Conservation (phyloP, 441 rosid genomes). For the Arabidopsis lyrata region DNA sequence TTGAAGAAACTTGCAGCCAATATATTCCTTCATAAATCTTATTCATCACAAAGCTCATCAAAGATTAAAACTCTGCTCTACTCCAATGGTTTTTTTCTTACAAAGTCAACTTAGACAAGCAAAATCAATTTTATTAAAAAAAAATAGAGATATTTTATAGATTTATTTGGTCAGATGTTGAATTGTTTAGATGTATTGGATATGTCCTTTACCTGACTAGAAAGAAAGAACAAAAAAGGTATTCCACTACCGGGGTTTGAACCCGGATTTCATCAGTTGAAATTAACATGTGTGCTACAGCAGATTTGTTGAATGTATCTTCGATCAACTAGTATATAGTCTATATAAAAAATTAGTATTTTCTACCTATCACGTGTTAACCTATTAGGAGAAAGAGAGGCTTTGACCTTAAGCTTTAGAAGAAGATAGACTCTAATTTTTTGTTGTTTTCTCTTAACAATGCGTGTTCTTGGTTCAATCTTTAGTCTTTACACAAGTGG, state of each 20-base stretch:
- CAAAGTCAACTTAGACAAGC: not conserved
- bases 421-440: not conserved
- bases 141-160: too few species aligned
- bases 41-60: conserved; percentile 53
- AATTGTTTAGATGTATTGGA: not conserved
- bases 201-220: not conserved
- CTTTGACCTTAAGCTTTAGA: too few species aligned
- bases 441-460: not conserved
- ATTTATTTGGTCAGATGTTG: too few species aligned
- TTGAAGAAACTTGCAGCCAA: conserved; percentile 71
- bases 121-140: too few species aligned
- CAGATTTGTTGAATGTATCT: not conserved
- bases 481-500: not conserved
- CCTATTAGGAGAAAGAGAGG: not conserved
- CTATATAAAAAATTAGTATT: not conserved
- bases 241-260: conserved; percentile 10
- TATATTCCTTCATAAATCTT: conserved; percentile 63
- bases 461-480: not conserved
- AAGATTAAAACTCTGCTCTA: not conserved
- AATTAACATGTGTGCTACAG: conserved; percentile 22
- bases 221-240: not conserved
- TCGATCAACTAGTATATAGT: not conserved
- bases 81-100: not conserved
- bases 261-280: conserved; percentile 9
- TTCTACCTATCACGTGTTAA: not conserved